A percentile compares a stretch with the other conserved stretches of the same genome.
phyloP scores from a whole-genome alignment of 352 stramenopile genomes.

The Halophytophthora polymorphica region DNA sequence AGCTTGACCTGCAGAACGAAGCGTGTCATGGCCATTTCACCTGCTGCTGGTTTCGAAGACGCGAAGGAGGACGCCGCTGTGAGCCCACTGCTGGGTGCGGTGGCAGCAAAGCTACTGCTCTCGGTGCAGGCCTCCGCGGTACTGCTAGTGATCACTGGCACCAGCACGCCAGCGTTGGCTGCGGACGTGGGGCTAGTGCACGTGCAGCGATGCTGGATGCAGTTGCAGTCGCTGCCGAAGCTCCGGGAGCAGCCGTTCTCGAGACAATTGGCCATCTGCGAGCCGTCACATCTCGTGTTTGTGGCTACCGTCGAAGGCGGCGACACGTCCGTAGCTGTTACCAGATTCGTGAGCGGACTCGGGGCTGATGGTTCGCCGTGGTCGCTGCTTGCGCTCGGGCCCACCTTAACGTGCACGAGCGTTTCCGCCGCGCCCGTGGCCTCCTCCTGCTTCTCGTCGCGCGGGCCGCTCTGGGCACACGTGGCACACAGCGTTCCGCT shows the following conservation, averaged over 20 bases:
- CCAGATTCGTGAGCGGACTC: too few relatives aligned
- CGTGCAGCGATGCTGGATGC: slow-evolving; percentile 36
- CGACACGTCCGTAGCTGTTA: too few relatives aligned
- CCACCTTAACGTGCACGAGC: too few relatives aligned
- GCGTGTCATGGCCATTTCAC: slow-evolving; percentile 21
- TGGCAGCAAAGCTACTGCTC: slow-evolving; percentile 9
- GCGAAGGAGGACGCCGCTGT: slow-evolving; percentile 6
- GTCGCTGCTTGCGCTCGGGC: slow-evolving; percentile 12
- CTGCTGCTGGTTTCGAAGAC: slow-evolving; percentile 1
- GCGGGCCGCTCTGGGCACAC: slow-evolving; percentile 39
- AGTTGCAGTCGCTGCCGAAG: slow-evolving; percentile 68
- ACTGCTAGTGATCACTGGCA: slow-evolving; percentile 21
- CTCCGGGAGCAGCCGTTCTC: slow-evolving; percentile 65
- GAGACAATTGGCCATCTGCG: slow-evolving; percentile 48
- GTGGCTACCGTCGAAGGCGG: slow-evolving; percentile 12
- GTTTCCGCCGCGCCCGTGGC: too few relatives aligned
- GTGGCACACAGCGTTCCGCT: slow-evolving; percentile 37
- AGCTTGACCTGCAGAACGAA: slow-evolving; percentile 34
- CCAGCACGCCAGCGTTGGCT: slow-evolving; percentile 7
- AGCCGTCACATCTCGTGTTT: slow-evolving; percentile 31
- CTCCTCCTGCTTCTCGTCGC: too few relatives aligned
- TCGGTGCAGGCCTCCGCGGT: slow-evolving; percentile 12
- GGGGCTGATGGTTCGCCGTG: slow-evolving; percentile 12
- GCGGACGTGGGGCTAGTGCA: slow-evolving; percentile 44
- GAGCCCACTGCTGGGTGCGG: not conserved